Conservation (phyloP, 164 flowering plant genomes). For the Dillenia suffruticosa region DNA sequence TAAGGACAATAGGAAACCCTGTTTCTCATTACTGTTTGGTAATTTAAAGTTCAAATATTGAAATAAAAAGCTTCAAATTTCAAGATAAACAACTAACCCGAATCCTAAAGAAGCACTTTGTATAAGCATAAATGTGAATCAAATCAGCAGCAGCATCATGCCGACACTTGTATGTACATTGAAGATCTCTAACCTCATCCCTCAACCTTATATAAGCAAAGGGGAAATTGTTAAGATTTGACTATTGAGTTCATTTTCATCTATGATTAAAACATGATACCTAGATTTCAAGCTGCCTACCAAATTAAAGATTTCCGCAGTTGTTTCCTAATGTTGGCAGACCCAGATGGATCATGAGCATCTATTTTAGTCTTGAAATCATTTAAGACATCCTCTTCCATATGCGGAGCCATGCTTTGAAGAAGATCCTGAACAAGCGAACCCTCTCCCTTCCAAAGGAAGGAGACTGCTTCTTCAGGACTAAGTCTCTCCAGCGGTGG, state of each 20-base stretch:
- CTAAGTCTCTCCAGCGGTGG: slow-evolving; percentile 84
- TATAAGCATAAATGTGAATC: slow-evolving; percentile 89
- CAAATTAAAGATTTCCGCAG: slow-evolving; percentile 80
- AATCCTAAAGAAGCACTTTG: slow-evolving; percentile 72
- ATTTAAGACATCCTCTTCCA: slow-evolving; percentile 52
- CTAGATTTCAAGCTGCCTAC: slow-evolving; percentile 33
- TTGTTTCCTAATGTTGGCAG: slow-evolving; percentile 55
- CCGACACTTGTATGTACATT: slow-evolving; percentile 79
- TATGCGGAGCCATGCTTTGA: slow-evolving; percentile 77
- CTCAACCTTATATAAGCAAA: slow-evolving; percentile 63
- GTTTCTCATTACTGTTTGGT: background rate
- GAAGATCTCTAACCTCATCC: slow-evolving; percentile 88
- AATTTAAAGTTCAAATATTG: no score
- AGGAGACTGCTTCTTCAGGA: slow-evolving; percentile 61
- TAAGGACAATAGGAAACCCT: slow-evolving; percentile 6
- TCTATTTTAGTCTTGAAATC: slow-evolving; percentile 63
- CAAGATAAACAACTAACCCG: slow-evolving; percentile 41
- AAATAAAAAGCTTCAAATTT: no score
- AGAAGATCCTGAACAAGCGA: slow-evolving; percentile 88
- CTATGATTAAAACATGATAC: background rate
- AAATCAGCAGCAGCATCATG: slow-evolving; percentile 99
- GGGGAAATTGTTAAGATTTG: background rate
- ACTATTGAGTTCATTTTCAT: no score
- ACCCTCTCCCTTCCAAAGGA: slow-evolving; percentile 89
- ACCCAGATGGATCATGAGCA: slow-evolving; percentile 73